These are phyloP conservation scores for Suhomyces xylopsoci DNA, from an alignment of 805 yeast genomes.

Conservation along the genomic window DNA sequence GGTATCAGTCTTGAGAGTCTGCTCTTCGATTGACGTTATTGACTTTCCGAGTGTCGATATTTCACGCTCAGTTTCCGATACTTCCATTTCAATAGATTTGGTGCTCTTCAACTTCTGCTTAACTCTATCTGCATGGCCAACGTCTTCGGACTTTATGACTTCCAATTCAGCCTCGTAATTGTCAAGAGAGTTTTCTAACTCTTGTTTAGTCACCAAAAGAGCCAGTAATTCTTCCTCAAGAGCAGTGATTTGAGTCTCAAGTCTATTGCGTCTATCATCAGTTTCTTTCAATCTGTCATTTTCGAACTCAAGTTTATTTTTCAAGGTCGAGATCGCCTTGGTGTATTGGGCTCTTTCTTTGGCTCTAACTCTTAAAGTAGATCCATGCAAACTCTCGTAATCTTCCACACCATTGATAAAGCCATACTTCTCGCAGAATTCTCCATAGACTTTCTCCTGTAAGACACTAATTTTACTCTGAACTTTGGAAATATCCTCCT, in stretches of 20 bases:
- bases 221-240: constrained; percentile 32
- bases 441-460: constrained; percentile 46
- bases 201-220: constrained; percentile 32
- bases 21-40: constrained; percentile 47
- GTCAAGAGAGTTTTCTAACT: constrained; percentile 20
- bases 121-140: constrained; percentile 7
- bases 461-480: constrained; percentile 21
- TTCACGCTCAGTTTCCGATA: constrained; percentile 39
- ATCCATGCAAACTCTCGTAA: constrained; percentile 69
- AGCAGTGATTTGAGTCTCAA: constrained; percentile 37
- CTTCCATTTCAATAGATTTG: constrained; percentile 26
- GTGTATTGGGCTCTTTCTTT: constrained; percentile 60
- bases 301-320: constrained; percentile 65
- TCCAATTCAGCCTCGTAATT: constrained; percentile 27
- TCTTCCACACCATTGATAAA: constrained; percentile 55
- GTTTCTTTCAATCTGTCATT: constrained; percentile 56
- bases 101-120: constrained; percentile 24
- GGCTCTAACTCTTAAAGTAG: constrained; percentile 50
- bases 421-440: constrained; percentile 54
- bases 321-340: constrained; percentile 58
- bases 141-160: constrained; percentile 19
- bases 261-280: constrained; percentile 39
- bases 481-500: constrained; percentile 20
- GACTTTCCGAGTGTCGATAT: constrained; percentile 27
- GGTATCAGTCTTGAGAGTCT: constrained; percentile 48